phyloP scores from a whole-genome alignment of 1,284 basidiomycete species.

The Apiotrichum laibachii region DNA sequence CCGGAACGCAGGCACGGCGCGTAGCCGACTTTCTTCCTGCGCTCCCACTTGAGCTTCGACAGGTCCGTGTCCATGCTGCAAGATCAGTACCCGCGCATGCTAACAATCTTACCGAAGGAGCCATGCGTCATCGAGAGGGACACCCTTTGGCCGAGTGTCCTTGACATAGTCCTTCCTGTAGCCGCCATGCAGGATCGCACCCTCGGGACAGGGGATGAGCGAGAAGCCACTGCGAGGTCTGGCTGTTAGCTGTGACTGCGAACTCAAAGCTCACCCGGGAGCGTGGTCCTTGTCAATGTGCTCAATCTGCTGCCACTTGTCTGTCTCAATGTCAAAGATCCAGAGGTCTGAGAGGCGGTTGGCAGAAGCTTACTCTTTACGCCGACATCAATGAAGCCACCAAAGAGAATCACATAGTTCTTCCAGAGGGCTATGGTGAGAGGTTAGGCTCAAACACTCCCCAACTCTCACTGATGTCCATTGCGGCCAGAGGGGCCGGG shows the following conservation, averaged over 20 bases:
- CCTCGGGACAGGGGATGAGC: constrained; percentile 74
- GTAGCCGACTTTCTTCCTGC: constrained; percentile 73
- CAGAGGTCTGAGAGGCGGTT: constrained; percentile 83
- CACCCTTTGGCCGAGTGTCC: constrained; percentile 78
- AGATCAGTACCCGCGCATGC: constrained; percentile 8
- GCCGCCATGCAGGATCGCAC: constrained; percentile 82
- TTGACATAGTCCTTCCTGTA: constrained; percentile 91
- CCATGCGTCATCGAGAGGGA: constrained; percentile 91
- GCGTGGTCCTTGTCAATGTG: constrained; percentile 65
- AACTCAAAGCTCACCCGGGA: constrained; percentile 52
- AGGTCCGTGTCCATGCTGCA: constrained; percentile 54
- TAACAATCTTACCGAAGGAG: constrained; percentile 63
- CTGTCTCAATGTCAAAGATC: constrained; percentile 83
- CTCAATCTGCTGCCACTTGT: constrained; percentile 80
- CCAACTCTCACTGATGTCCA: constrained; percentile 68
- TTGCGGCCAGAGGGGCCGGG: constrained; percentile 74
- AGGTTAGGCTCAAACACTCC: not conserved
- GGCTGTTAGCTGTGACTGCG: constrained; percentile 4
- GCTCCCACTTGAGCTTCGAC: constrained; percentile 75
- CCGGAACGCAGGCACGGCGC: constrained; percentile 65
- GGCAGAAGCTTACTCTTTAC: constrained; percentile 65
- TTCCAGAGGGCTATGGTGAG: constrained; percentile 86
- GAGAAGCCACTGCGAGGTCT: constrained; percentile 84
- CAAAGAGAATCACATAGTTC: constrained; percentile 78
- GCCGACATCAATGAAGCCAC: constrained; percentile 82